phyloP scores from a whole-genome alignment of 257 asterid species.

The Buddleja alternifolia region DNA sequence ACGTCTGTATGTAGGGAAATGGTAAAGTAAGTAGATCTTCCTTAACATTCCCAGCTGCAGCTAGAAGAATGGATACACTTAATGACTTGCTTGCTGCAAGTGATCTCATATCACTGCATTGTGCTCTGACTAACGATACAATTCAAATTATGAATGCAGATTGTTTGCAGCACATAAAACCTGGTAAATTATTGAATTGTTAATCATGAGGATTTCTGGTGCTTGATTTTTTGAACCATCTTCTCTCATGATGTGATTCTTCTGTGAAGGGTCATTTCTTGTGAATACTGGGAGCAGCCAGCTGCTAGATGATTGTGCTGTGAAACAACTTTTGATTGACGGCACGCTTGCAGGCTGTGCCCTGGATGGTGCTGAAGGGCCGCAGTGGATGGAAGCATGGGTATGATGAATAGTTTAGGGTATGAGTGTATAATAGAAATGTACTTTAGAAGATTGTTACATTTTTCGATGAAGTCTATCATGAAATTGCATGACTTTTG shows the following conservation, averaged over 20 bases:
- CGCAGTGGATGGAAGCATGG: slow-evolving; percentile 99
- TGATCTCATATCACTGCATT: slow-evolving; percentile 89
- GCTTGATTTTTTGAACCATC: slow-evolving; percentile 1
- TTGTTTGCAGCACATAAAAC: slow-evolving; percentile 91
- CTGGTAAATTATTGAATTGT: slow-evolving; percentile 54
- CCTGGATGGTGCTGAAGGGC: slow-evolving; percentile 99
- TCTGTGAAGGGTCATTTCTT: slow-evolving; percentile 86
- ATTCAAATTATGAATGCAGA: slow-evolving; percentile 87
- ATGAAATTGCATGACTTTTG: slow-evolving; percentile 6
- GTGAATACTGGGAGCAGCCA: slow-evolving; percentile 99
- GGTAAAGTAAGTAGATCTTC: slow-evolving; percentile 67
- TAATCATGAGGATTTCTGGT: slow-evolving; percentile 5
- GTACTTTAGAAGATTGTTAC: slow-evolving; percentile 31
- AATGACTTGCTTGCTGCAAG: slow-evolving; percentile 99
- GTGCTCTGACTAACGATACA: slow-evolving; percentile 87
- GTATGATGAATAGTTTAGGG: slow-evolving; percentile 88
- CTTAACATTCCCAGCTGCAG: slow-evolving; percentile 81
- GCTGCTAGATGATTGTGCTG: slow-evolving; percentile 97
- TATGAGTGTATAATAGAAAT: slow-evolving; percentile 53
- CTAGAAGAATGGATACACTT: slow-evolving; percentile 98
- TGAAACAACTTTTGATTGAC: slow-evolving; percentile 95
- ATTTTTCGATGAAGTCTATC: slow-evolving; percentile 21
- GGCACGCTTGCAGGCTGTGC: slow-evolving; percentile 98
- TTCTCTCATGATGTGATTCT: slow-evolving; percentile 41
- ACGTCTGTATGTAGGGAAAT: slow-evolving; percentile 53